Percentiles rank a stretch among this genome's conserved stretches.
Evolutionary conservation across 345 rosid species (phyloP).

Genomic region (Pugionium cornutum): DNA sequence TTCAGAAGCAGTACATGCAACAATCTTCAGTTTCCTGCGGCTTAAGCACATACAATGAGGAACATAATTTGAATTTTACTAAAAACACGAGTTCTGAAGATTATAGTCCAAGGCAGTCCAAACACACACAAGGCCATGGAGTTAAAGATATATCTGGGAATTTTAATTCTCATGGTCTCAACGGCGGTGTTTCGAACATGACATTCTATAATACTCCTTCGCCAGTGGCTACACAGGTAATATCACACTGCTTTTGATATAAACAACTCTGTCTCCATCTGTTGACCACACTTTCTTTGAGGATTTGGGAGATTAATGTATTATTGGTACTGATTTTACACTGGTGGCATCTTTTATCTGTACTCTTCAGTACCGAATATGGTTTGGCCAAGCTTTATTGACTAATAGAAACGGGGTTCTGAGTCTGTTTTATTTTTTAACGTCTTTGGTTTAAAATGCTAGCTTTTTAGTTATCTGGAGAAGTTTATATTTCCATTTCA

Average conservation of each 20-base stretch:
- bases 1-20: slow-evolving; percentile 78
- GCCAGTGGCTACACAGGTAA: slow-evolving; percentile 82
- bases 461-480: not conserved
- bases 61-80: slow-evolving; percentile 50
- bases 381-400: not conserved
- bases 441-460: not conserved
- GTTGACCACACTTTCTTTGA: slow-evolving; percentile 12
- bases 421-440: slow-evolving; percentile 13
- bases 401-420: not conserved
- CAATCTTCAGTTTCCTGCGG: slow-evolving; percentile 49
- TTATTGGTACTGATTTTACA: slow-evolving; percentile 7
- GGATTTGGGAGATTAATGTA: slow-evolving; percentile 9
- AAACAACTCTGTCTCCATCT: slow-evolving; percentile 4
- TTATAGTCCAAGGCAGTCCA: slow-evolving; percentile 65
- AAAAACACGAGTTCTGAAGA: slow-evolving; percentile 58
- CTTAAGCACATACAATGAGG: slow-evolving; percentile 54
- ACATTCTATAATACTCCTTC: slow-evolving; percentile 89
- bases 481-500: slow-evolving; percentile 1
- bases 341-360: slow-evolving; percentile 12
- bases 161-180: slow-evolving; percentile 67
- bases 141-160: slow-evolving; percentile 69
- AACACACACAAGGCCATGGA: slow-evolving; percentile 67
- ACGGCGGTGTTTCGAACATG: slow-evolving; percentile 65
- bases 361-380: not conserved
- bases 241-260: slow-evolving; percentile 19